Conservation (phyloP, 768 basidiomycete genomes). For the Rhodotorula babjevae region DNA sequence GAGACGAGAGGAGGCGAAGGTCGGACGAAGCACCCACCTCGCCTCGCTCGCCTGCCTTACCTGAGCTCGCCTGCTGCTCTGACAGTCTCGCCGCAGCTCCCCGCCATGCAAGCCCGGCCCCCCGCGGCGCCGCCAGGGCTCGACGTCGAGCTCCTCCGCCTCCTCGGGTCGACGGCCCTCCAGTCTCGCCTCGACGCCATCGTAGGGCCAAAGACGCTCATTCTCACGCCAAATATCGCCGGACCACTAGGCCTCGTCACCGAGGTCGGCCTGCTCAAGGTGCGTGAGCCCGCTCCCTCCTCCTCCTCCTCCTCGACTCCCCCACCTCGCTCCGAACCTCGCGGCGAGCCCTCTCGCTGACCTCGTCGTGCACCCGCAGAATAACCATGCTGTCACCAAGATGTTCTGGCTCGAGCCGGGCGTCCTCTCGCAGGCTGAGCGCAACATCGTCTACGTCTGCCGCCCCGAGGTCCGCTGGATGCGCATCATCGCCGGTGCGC, state of each 20-base stretch:
- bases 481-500: conserved; percentile 83
- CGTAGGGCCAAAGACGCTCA: conserved; percentile 73
- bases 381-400: conserved; percentile 95
- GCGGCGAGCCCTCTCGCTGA: neutral
- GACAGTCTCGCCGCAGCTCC: neutral
- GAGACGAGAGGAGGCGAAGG: neutral
- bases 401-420: conserved; percentile 99
- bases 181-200: conserved; percentile 35
- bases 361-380: neutral
- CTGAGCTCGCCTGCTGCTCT: no score
- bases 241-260: conserved; percentile 93
- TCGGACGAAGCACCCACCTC: neutral
- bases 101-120: neutral
- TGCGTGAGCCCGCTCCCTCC: conserved; percentile 44
- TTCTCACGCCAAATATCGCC: conserved; percentile 79
- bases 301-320: neutral
- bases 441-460: conserved; percentile 89
- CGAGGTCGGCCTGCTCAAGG: conserved; percentile 88
- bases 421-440: conserved; percentile 70
- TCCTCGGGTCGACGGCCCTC: conserved; percentile 28
- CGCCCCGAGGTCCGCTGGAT: conserved; percentile 77
- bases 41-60: neutral
- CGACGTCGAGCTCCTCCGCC: conserved; percentile 33
- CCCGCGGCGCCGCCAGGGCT: neutral
- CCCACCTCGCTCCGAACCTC: neutral